Conservation (phyloP, 257 asterid genomes). For the Hygrophila difformis region DNA sequence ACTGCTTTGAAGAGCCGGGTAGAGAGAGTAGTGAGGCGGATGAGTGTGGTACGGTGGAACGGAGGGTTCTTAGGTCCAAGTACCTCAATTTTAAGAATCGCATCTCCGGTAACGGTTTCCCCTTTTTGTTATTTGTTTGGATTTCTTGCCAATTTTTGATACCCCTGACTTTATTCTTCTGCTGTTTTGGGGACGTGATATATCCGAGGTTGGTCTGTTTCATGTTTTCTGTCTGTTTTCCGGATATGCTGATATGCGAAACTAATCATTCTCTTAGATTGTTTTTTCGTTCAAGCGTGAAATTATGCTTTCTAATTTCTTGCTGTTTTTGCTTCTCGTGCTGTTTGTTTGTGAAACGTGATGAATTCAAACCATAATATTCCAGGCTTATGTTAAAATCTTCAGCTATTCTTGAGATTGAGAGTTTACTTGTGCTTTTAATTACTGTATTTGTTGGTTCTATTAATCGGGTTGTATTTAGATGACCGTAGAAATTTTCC, state of each 20-base stretch:
- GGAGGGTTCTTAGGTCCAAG: constrained; percentile 42
- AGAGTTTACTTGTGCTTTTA: neutral
- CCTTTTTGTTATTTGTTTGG: neutral
- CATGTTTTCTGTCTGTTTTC: neutral
- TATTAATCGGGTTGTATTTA: neutral
- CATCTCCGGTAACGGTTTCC: constrained; percentile 27
- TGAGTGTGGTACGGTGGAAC: constrained; percentile 20
- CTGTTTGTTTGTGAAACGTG: too few species aligned
- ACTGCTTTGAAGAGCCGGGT: constrained; percentile 15
- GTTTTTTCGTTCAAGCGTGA: neutral
- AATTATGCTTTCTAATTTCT: neutral
- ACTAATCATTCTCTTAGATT: too few species aligned
- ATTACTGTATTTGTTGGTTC: neutral
- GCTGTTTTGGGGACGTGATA: neutral
- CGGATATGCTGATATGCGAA: too few species aligned
- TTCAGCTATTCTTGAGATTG: neutral
- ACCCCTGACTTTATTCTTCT: neutral
- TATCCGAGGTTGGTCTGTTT: neutral
- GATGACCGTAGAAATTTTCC: too few species aligned
- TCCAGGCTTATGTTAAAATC: neutral
- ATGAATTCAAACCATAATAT: too few species aligned
- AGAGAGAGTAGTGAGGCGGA: constrained; percentile 10
- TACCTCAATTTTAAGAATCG: constrained; percentile 37
- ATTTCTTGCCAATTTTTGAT: neutral
- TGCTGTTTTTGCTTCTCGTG: neutral